Evolutionary conservation across 2,329 filamentous ascomycete species (phyloP).

Genomic region (Ramularia endophylla): DNA sequence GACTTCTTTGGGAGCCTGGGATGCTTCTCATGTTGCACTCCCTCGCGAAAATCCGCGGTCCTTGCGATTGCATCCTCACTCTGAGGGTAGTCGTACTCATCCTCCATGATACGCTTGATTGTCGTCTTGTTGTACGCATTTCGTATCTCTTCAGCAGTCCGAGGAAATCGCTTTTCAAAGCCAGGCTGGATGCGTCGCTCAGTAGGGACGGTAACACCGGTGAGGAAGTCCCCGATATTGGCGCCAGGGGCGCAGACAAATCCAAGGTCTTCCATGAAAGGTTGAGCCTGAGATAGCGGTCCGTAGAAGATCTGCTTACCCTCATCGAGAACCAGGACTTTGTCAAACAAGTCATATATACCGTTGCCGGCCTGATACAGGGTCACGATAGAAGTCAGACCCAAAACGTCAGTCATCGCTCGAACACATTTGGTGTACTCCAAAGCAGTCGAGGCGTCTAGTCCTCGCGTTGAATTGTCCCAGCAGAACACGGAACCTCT

Average conservation of each 20-base stretch:
- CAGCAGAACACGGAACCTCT: conserved; percentile 57
- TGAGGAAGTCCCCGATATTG: conserved; percentile 61
- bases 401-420: conserved; percentile 57
- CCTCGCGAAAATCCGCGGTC: conserved; percentile 50
- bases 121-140: conserved; percentile 48
- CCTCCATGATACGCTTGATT: conserved; percentile 46
- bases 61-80: conserved; percentile 43
- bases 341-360: conserved; percentile 65
- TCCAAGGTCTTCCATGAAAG: conserved; percentile 60
- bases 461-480: conserved; percentile 62
- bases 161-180: conserved; percentile 40
- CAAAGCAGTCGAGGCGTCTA: conserved; percentile 60
- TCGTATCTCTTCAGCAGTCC: conserved; percentile 41
- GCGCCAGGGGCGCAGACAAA: conserved; percentile 58
- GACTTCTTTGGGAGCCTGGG: conserved; percentile 49
- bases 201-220: conserved; percentile 55
- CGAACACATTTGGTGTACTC: conserved; percentile 50
- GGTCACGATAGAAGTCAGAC: conserved; percentile 56
- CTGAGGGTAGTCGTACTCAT: conserved; percentile 53
- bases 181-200: conserved; percentile 41
- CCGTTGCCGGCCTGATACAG: conserved; percentile 66
- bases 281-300: conserved; percentile 50
- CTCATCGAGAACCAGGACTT: conserved; percentile 61
- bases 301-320: conserved; percentile 63
- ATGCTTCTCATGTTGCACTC: conserved; percentile 50